These are phyloP conservation scores for Monosporozyma yasuniensis DNA, from an alignment of 805 yeast genomes.

Conservation along the genomic window DNA sequence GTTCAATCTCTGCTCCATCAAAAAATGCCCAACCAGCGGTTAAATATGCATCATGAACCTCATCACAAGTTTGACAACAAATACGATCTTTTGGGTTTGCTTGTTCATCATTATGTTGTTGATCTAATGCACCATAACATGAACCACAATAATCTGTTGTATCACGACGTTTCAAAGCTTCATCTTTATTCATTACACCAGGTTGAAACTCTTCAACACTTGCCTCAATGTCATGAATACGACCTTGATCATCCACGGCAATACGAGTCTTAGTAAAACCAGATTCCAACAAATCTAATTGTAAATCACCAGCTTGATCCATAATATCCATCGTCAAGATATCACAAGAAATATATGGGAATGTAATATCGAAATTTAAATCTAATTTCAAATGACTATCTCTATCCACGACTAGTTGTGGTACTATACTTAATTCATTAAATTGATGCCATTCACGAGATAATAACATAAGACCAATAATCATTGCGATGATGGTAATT, in stretches of 20 bases:
- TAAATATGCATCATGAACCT: slow-evolving; percentile 74
- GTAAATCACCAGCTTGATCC: slow-evolving; percentile 82
- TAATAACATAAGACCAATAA: slow-evolving; percentile 53
- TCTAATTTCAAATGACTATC: slow-evolving; percentile 67
- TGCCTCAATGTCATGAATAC: slow-evolving; percentile 34
- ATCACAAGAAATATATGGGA: slow-evolving; percentile 83
- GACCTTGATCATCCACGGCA: slow-evolving; percentile 38
- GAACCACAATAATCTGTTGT: slow-evolving; percentile 62
- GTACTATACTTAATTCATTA: slow-evolving; percentile 55
- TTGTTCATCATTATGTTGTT: slow-evolving; percentile 37
- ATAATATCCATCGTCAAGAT: slow-evolving; percentile 71
- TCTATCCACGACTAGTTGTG: slow-evolving; percentile 84
- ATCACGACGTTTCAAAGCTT: neutral
- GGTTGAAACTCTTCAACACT: slow-evolving; percentile 21
- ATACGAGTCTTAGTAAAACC: slow-evolving; percentile 65
- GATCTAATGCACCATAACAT: slow-evolving; percentile 78
- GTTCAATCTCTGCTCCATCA: slow-evolving; percentile 80
- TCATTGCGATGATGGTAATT: slow-evolving; percentile 63
- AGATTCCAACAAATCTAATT: slow-evolving; percentile 57
- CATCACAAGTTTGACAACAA: slow-evolving; percentile 82
- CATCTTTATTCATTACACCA: neutral
- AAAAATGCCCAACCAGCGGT: slow-evolving; percentile 76
- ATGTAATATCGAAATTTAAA: slow-evolving; percentile 71
- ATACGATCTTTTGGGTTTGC: slow-evolving; percentile 34
- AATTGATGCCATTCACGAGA: slow-evolving; percentile 72